These are phyloP conservation scores for Alternaria sp. DNA, from an alignment of 2,329 filamentous ascomycete genomes.

Conservation along the genomic window DNA sequence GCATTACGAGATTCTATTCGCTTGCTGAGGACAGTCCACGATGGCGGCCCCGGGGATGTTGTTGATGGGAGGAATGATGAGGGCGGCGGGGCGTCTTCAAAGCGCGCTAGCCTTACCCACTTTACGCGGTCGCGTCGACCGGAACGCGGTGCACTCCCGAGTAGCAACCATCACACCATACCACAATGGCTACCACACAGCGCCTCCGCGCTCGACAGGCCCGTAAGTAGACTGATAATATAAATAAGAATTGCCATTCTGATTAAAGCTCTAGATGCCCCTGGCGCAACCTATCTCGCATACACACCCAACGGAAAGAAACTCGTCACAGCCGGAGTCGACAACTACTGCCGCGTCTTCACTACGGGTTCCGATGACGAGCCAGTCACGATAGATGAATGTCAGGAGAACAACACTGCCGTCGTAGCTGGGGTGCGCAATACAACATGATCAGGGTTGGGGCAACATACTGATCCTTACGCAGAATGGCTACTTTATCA, in stretches of 20 bases:
- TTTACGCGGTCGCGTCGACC: conserved; percentile 16
- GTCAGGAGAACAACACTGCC: conserved; percentile 82
- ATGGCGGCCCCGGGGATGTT: neutral
- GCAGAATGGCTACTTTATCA: conserved; percentile 81
- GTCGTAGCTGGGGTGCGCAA: conserved; percentile 70
- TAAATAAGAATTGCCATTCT: too few relatives aligned
- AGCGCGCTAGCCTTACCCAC: conserved; percentile 12
- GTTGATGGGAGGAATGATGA: neutral
- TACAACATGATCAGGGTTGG: neutral
- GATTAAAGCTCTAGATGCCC: conserved; percentile 66
- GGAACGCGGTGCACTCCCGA: conserved; percentile 7
- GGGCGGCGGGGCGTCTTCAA: conserved; percentile 3
- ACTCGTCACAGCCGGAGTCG: conserved; percentile 88
- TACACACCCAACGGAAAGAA: conserved; percentile 90
- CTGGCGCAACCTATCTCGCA: conserved; percentile 82
- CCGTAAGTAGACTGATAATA: too few relatives aligned
- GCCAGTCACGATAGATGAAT: conserved; percentile 89
- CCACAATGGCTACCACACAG: conserved; percentile 17
- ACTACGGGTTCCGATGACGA: conserved; percentile 91
- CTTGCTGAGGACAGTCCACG: neutral
- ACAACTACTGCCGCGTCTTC: conserved; percentile 93
- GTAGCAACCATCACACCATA: conserved; percentile 4
- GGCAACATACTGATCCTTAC: conserved; percentile 20
- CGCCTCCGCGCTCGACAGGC: conserved; percentile 41
- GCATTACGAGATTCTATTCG: neutral